Conservation (phyloP, 2,329 filamentous ascomycete genomes). For the Tympanopsis confertula region DNA sequence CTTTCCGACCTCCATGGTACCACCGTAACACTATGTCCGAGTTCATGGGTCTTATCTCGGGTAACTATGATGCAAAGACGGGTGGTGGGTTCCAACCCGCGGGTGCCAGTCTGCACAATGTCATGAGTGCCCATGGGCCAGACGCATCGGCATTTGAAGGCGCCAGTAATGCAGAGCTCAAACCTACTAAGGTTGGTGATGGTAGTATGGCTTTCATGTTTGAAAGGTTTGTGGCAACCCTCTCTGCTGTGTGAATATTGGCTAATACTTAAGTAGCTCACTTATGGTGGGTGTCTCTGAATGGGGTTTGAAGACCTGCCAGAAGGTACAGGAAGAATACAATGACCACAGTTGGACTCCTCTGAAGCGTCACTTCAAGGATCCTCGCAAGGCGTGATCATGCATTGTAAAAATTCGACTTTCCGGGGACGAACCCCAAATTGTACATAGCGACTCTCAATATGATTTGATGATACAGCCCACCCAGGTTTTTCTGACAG, state of each 20-base stretch:
- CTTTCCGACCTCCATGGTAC: slow-evolving; percentile 50
- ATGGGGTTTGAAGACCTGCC: slow-evolving; percentile 58
- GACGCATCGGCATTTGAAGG: slow-evolving; percentile 42
- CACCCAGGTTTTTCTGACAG: too few relatives aligned
- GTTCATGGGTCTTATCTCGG: slow-evolving; percentile 53
- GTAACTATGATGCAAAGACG: slow-evolving; percentile 46
- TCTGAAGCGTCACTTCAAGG: slow-evolving; percentile 32
- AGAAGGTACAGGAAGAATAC: slow-evolving; percentile 58
- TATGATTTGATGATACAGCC: too few relatives aligned
- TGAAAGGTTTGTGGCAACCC: slow-evolving; percentile 22
- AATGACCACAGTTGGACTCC: slow-evolving; percentile 58
- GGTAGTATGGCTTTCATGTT: slow-evolving; percentile 56
- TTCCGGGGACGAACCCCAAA: too few relatives aligned
- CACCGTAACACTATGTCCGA: slow-evolving; percentile 56
- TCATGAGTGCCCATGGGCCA: slow-evolving; percentile 51
- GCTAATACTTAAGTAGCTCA: slow-evolving; percentile 23
- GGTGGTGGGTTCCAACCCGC: slow-evolving; percentile 47
- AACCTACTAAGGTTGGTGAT: slow-evolving; percentile 42
- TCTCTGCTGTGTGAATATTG: slow-evolving; percentile 24
- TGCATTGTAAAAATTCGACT: too few relatives aligned
- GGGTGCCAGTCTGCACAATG: slow-evolving; percentile 49
- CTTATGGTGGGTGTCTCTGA: slow-evolving; percentile 64
- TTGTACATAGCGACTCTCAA: too few relatives aligned
- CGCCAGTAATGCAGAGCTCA: slow-evolving; percentile 37
- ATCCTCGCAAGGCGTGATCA: slow-evolving; percentile 1